These are phyloP conservation scores for Hypoxylon lenormandii DNA, from an alignment of 495 filamentous ascomycete species.

Conservation along the genomic window DNA sequence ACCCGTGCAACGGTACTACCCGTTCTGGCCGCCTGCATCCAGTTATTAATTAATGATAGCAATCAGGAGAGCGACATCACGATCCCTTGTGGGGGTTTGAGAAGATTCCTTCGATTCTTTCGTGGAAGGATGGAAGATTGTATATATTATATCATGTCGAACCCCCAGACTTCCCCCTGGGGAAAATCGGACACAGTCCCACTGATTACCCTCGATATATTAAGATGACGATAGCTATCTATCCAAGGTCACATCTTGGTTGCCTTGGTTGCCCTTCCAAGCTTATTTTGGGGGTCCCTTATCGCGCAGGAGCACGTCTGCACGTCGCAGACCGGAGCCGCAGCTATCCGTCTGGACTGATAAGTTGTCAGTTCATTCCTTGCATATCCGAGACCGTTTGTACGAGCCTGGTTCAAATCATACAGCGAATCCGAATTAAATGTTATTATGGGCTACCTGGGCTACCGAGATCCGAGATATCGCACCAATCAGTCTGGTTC, in stretches of 20 bases:
- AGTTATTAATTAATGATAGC: constrained; percentile 20
- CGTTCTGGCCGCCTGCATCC: constrained; percentile 31
- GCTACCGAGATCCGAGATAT: constrained; percentile 45
- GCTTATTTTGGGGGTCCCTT: constrained; percentile 29
- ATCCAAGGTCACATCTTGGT: constrained; percentile 18
- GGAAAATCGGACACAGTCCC: constrained; percentile 6
- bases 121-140: constrained; percentile 19
- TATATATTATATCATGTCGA: constrained; percentile 4
- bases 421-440: constrained; percentile 38
- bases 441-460: constrained; percentile 24
- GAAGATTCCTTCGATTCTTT: constrained; percentile 28
- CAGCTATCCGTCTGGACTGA: constrained; percentile 35
- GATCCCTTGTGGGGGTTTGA: constrained; percentile 1
- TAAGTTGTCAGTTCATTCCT: constrained; percentile 29
- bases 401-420: constrained; percentile 23
- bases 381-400: constrained; percentile 42
- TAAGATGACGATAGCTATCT: constrained; percentile 31
- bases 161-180: too few relatives aligned
- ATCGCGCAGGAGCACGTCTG: constrained; percentile 28
- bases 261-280: too few relatives aligned
- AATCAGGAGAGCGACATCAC: constrained; percentile 32
- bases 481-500: constrained; percentile 40
- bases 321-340: constrained; percentile 17
- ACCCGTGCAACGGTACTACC: constrained; percentile 20
- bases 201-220: constrained; percentile 30